Percentiles rank a stretch among this genome's conserved stretches.
These are phyloP conservation scores for Fraxinus platypoda DNA, from an alignment of 305 asterid species.

Conservation along the genomic window DNA sequence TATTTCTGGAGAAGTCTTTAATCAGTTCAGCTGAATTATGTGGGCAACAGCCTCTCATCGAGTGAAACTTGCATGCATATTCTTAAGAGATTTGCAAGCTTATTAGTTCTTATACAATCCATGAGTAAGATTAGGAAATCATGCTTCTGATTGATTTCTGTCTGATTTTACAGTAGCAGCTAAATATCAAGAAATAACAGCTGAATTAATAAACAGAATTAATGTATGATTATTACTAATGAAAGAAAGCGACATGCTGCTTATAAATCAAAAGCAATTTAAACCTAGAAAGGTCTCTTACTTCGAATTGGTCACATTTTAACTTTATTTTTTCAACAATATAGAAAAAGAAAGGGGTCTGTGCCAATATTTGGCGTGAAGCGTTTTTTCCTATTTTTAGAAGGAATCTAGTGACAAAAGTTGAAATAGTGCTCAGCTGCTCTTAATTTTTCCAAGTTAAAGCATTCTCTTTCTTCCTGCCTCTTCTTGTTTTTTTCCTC, in stretches of 20 bases:
- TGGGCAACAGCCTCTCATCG: background rate
- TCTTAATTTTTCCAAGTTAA: background rate
- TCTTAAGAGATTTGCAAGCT: background rate
- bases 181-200: background rate
- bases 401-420: background rate
- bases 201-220: background rate
- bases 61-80: background rate
- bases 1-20: background rate
- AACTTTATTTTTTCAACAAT: background rate
- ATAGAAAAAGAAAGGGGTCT: background rate
- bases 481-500: background rate
- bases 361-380: background rate
- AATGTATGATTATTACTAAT: background rate
- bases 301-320: background rate
- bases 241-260: background rate
- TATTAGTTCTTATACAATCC: background rate
- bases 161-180: background rate
- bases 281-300: background rate
- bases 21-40: background rate
- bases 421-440: background rate
- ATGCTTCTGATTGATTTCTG: background rate
- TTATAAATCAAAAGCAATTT: background rate
- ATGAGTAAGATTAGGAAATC: background rate
- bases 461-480: background rate
- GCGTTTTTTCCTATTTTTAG: background rate